Base-by-base conservation (phyloP, 2,329 filamentous ascomycete genomes). In the Aphanoascus verrucosus region DNA sequence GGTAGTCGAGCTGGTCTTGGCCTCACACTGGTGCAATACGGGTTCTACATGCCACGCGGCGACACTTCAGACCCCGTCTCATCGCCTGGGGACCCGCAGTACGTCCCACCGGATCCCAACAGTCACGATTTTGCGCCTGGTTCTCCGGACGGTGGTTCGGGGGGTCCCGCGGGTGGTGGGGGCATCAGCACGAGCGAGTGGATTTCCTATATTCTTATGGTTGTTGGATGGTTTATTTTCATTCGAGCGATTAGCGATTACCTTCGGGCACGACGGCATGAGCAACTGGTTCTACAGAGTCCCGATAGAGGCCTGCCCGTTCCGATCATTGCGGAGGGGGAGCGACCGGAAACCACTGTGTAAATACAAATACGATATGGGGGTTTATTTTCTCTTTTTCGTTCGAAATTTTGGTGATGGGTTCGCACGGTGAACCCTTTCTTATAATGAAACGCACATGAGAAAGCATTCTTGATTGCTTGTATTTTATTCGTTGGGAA, bases 191-290 rank as follows among this genome's bases (percentile, higher is more conserved):
- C 84, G 49, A 84, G 79, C 59, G 90, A 97, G 66, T 96, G 88
- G 88, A 75, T 95, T 58, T 87, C 89, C 9, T 98, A 97, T 63
- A 76, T 86, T 14, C 72, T 98, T 46, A 98, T 98, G 93, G 87
- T 98, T 65, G 85, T 94, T 1, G 93, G 93, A 4, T 98, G 93
- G 93, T 97, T 97, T 65, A 89, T 98, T 58, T 75, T 98, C 57
- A 97, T 98, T 65, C 82, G 90, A 69, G 84, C 89, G n/a, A 82
- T 95, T 15, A 89, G 85, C 62, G 90, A 97, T 67, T 98, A 93
- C 66, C 72, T 97, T 57, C 81, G 84, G 60, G 93, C 89, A 37
- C 80, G 91, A 65, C 79, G 88, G 64, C 93, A 97, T 66, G 93
- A 98, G 72, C 87, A 93, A 67, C 75, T 98, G 49, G 88, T 98